Conservation (phyloP, 441 rosid species). For the Melastoma candidum region DNA sequence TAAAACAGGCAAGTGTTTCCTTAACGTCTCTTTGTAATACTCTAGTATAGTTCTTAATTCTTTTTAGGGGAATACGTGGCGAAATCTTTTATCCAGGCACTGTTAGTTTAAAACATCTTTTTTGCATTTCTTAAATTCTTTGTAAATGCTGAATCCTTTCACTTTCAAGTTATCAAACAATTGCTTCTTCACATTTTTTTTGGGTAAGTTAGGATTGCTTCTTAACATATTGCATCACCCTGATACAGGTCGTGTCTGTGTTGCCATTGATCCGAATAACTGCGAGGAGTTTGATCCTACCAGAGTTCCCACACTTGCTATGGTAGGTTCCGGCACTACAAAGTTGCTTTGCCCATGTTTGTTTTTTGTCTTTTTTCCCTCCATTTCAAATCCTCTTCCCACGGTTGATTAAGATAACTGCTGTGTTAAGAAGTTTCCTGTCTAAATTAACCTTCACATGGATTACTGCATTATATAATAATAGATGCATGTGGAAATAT, state of each 20-base stretch:
- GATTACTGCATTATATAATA: too few species aligned
- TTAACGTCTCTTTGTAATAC: not conserved
- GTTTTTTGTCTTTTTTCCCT: not conserved
- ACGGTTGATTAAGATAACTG: too few species aligned
- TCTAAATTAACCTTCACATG: too few species aligned
- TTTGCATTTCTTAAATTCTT: not conserved
- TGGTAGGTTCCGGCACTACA: constrained; percentile 27
- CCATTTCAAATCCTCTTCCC: not conserved
- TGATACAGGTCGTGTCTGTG: constrained; percentile 72
- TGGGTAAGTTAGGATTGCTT: not conserved
- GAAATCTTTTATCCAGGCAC: too few species aligned
- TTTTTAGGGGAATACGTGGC: not conserved
- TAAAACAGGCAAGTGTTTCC: constrained; percentile 57
- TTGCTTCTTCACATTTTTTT: not conserved
- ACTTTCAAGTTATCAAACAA: not conserved
- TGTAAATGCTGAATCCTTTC: constrained; percentile 1
- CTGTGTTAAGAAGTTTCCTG: too few species aligned
- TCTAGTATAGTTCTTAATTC: not conserved
- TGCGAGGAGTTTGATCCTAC: constrained; percentile 89
- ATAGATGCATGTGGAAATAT: too few species aligned
- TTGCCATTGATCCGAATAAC: constrained; percentile 70
- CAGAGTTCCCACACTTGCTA: constrained; percentile 68
- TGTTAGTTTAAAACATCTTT: not conserved
- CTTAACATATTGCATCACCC: constrained; percentile 2
- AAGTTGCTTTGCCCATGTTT: not conserved